Base-by-base conservation (phyloP, 495 filamentous ascomycete species). In the Daldinia loculata region DNA sequence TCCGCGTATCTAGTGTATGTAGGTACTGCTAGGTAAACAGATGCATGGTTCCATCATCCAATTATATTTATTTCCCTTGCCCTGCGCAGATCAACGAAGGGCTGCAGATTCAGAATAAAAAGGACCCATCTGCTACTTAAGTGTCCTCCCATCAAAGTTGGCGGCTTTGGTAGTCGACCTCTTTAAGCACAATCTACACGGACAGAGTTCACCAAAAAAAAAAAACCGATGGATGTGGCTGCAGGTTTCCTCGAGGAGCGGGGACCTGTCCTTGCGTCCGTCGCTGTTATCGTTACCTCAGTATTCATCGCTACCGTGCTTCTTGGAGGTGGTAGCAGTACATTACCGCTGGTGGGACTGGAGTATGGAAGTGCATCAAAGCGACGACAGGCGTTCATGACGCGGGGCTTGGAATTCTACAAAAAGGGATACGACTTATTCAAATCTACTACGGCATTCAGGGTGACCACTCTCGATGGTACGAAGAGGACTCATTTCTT, bases 371-470 rank as follows among this genome's bases (percentile, higher is more conserved):
- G 65, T 22, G 66, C 76, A 0, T 74, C 80, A 51, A 80, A 81
- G 64, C 63, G 75, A 34, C 67, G 77, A 29, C 70, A 78, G 61
- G 77, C 74, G 0, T 81, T 69, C 45, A 59, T 80, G 14, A 61
- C 30, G 9, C 60, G 63, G 11, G 75, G 74, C 0, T 63, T 53
- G 15, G 67, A 74, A 2, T 55, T 81, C 7, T 81, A 81, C 34
- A 24, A 55, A 15, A 74, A 77, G 5, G 80, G 79, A 9, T 81
- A 81, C 63, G 57, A 74, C 1, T 50, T 80, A 75, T 82, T 80
- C 65, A 80, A 76, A 27, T 36, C 34, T 36, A 56, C 77, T n/a
- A 75, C 72, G 26, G 56, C 81, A 17, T 82, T 74, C 19, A 62
- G 76, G 19, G 63, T 81, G 45, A 67, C 79, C 0, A 76, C 77